Conservation (phyloP, 352 stramenopile genomes). For the Bremia lactucae region DNA sequence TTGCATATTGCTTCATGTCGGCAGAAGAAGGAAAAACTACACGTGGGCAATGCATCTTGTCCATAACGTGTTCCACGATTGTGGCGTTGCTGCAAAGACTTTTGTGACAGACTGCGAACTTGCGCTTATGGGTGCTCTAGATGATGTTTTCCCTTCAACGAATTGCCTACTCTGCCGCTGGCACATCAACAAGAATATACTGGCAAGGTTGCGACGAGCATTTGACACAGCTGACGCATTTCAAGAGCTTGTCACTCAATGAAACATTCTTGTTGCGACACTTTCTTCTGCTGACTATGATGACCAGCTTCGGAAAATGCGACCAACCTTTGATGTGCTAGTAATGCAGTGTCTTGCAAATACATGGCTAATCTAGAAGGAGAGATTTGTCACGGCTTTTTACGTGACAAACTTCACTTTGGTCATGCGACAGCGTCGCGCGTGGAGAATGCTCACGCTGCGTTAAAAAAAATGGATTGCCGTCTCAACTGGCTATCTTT, state of each 20-base stretch:
- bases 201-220: neutral
- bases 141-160: neutral
- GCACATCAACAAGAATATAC: neutral
- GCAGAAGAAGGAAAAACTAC: neutral
- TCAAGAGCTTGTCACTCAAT: neutral
- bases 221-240: neutral
- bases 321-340: neutral
- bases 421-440: neutral
- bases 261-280: neutral
- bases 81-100: neutral
- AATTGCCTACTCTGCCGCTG: neutral
- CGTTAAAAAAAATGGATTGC: no score
- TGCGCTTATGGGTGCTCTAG: neutral
- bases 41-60: neutral
- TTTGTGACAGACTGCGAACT: neutral
- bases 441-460: no score
- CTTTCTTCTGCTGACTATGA: neutral
- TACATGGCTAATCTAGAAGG: neutral
- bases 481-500: no score
- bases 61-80: neutral
- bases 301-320: neutral
- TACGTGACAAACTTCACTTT: neutral
- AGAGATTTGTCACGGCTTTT: neutral
- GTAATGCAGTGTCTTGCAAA: neutral
- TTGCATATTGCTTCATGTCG: neutral